Evolutionary conservation across 495 filamentous ascomycete species (phyloP).

Genomic region (Schizothecium vesticola): DNA sequence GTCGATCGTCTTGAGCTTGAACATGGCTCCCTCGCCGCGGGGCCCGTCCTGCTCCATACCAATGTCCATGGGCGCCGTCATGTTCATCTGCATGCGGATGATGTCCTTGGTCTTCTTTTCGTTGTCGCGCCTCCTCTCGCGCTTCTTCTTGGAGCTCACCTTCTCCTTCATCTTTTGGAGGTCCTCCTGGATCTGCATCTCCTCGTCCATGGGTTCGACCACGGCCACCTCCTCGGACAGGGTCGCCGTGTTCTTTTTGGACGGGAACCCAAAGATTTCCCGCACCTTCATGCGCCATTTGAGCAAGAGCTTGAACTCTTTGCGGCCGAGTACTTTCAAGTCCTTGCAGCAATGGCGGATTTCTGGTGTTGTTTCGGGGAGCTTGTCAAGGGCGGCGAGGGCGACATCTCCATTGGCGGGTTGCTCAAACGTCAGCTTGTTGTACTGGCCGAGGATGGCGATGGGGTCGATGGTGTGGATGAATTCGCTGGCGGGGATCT

Average conservation of each 20-base stretch:
- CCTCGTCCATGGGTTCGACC: slow-evolving; percentile 87
- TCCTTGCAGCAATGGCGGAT: slow-evolving; percentile 81
- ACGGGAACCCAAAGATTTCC: slow-evolving; percentile 80
- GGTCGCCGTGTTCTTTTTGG: slow-evolving; percentile 58
- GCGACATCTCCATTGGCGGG: slow-evolving; percentile 76
- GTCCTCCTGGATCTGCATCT: slow-evolving; percentile 81
- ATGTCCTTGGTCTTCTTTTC: slow-evolving; percentile 88
- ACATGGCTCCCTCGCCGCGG: slow-evolving; percentile 71
- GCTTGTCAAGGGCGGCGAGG: slow-evolving; percentile 73
- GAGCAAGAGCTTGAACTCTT: slow-evolving; percentile 90
- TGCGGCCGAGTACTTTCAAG: slow-evolving; percentile 84
- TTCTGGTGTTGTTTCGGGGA: slow-evolving; percentile 91
- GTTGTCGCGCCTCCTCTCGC: slow-evolving; percentile 75
- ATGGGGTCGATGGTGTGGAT: slow-evolving; percentile 94
- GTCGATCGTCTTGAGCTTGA: slow-evolving; percentile 74
- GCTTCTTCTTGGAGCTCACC: slow-evolving; percentile 67
- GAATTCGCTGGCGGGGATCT: slow-evolving; percentile 82
- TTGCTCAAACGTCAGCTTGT: slow-evolving; percentile 76
- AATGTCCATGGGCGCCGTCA: slow-evolving; percentile 93
- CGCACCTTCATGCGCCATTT: slow-evolving; percentile 87
- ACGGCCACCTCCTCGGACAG: slow-evolving; percentile 68
- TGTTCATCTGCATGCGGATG: slow-evolving; percentile 89
- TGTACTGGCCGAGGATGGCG: slow-evolving; percentile 83
- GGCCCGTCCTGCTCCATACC: slow-evolving; percentile 86
- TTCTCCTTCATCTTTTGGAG: slow-evolving; percentile 74